Evolutionary conservation across 2,329 filamentous ascomycete species (phyloP).

Genomic region (Penicillium decumbens): DNA sequence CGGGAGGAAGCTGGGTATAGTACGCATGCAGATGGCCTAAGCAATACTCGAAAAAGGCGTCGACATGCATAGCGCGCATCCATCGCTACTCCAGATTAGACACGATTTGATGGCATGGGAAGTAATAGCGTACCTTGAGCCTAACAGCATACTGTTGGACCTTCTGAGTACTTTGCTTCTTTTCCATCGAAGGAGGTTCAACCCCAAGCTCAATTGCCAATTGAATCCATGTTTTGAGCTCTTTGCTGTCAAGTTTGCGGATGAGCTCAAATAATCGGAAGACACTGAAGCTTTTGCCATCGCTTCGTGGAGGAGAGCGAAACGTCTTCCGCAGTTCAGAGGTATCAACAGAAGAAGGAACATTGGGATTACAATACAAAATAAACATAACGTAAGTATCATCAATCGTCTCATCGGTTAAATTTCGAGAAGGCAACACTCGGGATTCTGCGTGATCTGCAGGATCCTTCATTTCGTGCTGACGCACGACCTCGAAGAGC

Average conservation of each 20-base stretch:
- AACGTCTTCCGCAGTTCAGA: constrained; percentile 69
- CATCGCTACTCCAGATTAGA: constrained; percentile 58
- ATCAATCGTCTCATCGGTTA: constrained; percentile 68
- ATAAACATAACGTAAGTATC: constrained; percentile 81
- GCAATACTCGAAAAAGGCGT: constrained; percentile 90
- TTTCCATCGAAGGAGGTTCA: constrained; percentile 72
- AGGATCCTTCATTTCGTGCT: constrained; percentile 28
- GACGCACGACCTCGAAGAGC: constrained; percentile 30
- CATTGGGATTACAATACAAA: constrained; percentile 82
- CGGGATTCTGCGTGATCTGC: constrained; percentile 46
- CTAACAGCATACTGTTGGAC: constrained; percentile 92
- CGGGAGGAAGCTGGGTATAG: constrained; percentile 68
- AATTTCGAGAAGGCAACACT: constrained; percentile 60
- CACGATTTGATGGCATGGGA: not conserved
- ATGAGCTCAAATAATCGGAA: constrained; percentile 75
- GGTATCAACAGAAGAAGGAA: constrained; percentile 66
- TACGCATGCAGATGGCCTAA: constrained; percentile 73
- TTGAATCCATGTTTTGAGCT: constrained; percentile 91
- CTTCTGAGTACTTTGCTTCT: constrained; percentile 86
- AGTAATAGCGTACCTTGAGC: constrained; percentile 62
- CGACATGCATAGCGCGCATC: constrained; percentile 95
- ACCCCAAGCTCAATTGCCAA: constrained; percentile 83
- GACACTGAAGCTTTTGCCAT: constrained; percentile 78
- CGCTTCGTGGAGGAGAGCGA: constrained; percentile 74
- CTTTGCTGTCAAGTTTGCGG: constrained; percentile 68